A percentile compares a stretch with the other conserved stretches of the same genome.
Evolutionary conservation across 139 green algal species (phyloP).

Genomic region (Nannochloris sp.): DNA sequence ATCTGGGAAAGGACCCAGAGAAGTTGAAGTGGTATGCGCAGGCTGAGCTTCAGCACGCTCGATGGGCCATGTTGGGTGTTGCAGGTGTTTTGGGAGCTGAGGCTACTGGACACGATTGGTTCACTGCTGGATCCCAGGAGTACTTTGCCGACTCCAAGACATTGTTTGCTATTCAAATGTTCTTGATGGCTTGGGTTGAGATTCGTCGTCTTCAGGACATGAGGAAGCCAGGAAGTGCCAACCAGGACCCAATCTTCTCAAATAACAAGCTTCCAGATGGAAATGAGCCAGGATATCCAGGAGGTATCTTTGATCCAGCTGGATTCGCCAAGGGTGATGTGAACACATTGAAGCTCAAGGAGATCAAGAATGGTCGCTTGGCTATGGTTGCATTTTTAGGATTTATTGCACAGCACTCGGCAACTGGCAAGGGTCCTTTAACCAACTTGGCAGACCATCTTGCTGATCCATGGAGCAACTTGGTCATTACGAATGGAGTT

Average conservation of each 20-base stretch:
- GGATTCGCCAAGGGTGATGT: slow-evolving; percentile 31
- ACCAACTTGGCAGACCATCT: slow-evolving; percentile 63
- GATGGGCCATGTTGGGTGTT: slow-evolving; percentile 50
- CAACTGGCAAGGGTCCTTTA: slow-evolving; percentile 64
- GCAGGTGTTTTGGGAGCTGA: slow-evolving; percentile 40
- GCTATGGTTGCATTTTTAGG: slow-evolving; percentile 80
- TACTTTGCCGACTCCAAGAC: slow-evolving; percentile 35
- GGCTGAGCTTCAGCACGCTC: slow-evolving; percentile 46
- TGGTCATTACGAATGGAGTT: slow-evolving; percentile 52
- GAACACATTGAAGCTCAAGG: slow-evolving; percentile 69
- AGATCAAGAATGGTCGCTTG: slow-evolving; percentile 81
- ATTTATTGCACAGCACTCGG: slow-evolving; percentile 63
- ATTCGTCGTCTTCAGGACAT: slow-evolving; percentile 41
- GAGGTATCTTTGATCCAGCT: slow-evolving; percentile 52
- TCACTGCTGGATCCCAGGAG: slow-evolving; percentile 21
- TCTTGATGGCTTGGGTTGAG: slow-evolving; percentile 69
- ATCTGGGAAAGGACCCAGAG: slow-evolving; percentile 22
- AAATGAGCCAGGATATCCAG: slow-evolving; percentile 40
- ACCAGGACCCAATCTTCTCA: slow-evolving; percentile 53
- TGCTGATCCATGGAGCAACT: slow-evolving; percentile 41
- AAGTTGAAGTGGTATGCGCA: slow-evolving; percentile 38
- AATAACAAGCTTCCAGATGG: slow-evolving; percentile 32
- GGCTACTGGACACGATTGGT: slow-evolving; percentile 26
- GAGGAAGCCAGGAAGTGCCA: slow-evolving; percentile 20
- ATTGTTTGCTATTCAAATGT: slow-evolving; percentile 53